Conservation (phyloP, 805 yeast species). For the Ogataea henricii region DNA sequence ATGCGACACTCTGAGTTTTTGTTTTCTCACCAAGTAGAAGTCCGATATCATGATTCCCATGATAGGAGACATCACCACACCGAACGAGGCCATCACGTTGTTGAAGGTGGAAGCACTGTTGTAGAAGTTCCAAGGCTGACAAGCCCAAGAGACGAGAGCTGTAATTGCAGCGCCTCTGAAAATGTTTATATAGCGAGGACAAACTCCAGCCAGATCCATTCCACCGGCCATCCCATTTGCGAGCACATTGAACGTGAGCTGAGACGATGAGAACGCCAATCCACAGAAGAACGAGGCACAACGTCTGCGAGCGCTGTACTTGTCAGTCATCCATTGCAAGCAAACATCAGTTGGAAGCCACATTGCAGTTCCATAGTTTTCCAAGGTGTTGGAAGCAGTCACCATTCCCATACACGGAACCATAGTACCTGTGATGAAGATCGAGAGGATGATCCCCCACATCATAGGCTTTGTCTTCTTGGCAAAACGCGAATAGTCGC, state of each 20-base stretch:
- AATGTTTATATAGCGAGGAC: slow-evolving; percentile 59
- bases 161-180: slow-evolving; percentile 49
- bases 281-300: slow-evolving; percentile 17
- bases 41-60: slow-evolving; percentile 39
- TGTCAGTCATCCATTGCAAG: slow-evolving; percentile 32
- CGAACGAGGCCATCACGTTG: slow-evolving; percentile 38
- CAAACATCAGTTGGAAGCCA: slow-evolving; percentile 46
- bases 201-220: slow-evolving; percentile 33
- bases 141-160: slow-evolving; percentile 36
- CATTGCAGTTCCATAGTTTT: slow-evolving; percentile 40
- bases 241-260: slow-evolving; percentile 56
- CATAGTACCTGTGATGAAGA: slow-evolving; percentile 20
- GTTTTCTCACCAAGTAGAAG: slow-evolving; percentile 39
- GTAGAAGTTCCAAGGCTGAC: slow-evolving; percentile 42
- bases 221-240: slow-evolving; percentile 12
- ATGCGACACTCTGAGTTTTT: slow-evolving; percentile 14
- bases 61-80: slow-evolving; percentile 41
- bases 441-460: slow-evolving; percentile 9
- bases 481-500: slow-evolving; percentile 40
- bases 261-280: slow-evolving; percentile 56
- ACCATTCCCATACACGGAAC: slow-evolving; percentile 29
- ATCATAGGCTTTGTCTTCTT: slow-evolving; percentile 31
- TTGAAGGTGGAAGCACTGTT: slow-evolving; percentile 38
- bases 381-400: slow-evolving; percentile 29
- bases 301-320: slow-evolving; percentile 10